These are phyloP conservation scores for Sanghuangporus baumii DNA, from an alignment of 1,284 basidiomycete genomes.

Conservation along the genomic window DNA sequence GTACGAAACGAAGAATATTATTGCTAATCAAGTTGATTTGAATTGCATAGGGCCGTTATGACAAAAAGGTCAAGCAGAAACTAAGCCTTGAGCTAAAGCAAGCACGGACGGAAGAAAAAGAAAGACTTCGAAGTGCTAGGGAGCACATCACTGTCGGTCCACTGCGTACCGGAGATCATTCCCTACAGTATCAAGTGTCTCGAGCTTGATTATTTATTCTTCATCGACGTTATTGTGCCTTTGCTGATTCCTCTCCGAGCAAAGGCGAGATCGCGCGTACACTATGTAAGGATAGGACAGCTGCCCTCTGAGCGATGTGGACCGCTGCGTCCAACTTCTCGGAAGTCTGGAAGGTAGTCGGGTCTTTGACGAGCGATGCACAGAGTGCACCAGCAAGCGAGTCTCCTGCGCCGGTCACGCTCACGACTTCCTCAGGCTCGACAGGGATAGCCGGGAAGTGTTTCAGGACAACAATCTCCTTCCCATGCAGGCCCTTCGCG, in stretches of 20 bases:
- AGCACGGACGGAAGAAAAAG: constrained; percentile 36
- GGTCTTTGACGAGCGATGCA: constrained; percentile 45
- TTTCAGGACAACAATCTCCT: constrained; percentile 52
- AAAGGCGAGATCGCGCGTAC: constrained; percentile 63
- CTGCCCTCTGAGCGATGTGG: constrained; percentile 55
- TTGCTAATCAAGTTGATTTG: background rate
- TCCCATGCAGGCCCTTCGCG: constrained; percentile 39
- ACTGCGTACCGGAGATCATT: constrained; percentile 23
- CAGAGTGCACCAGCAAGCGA: constrained; percentile 77
- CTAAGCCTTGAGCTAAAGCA: constrained; percentile 35
- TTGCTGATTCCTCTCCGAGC: constrained; percentile 20
- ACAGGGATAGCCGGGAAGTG: constrained; percentile 62
- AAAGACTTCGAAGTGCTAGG: constrained; percentile 41
- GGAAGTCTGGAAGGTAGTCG: constrained; percentile 41
- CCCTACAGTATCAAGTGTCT: background rate
- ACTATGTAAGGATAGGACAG: constrained; percentile 57
- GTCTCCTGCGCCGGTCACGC: constrained; percentile 90
- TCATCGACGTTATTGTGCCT: background rate
- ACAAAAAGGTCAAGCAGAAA: constrained; percentile 36
- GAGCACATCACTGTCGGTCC: constrained; percentile 59
- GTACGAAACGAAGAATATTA: background rate
- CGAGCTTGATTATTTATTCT: background rate
- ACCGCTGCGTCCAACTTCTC: constrained; percentile 38
- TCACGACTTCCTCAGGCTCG: constrained; percentile 43
- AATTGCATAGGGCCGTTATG: constrained; percentile 43